Evolutionary conservation across 2,329 filamentous ascomycete genomes (phyloP).

Genomic region (Beauveria sp.): DNA sequence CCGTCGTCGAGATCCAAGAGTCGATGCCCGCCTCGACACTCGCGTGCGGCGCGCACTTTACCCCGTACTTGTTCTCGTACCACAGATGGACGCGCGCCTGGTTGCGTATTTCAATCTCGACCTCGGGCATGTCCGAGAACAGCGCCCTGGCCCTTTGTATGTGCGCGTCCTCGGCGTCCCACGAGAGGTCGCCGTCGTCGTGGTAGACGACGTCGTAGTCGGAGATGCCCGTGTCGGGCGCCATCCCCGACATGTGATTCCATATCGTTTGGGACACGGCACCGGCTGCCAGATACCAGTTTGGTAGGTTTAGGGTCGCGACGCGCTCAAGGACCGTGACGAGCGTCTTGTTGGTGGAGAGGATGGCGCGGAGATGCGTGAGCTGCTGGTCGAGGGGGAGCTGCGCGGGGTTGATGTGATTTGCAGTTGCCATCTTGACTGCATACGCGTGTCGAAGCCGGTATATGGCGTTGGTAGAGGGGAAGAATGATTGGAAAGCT

Average conservation of each 20-base stretch:
- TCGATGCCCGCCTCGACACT: constrained; percentile 26
- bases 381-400: constrained; percentile 23
- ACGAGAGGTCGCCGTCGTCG: constrained; percentile 26
- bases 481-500: background rate
- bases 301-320: constrained; percentile 20
- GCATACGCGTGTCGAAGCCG: background rate
- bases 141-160: constrained; percentile 24
- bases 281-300: constrained; percentile 30
- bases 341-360: constrained; percentile 23
- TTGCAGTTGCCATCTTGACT: background rate
- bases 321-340: constrained; percentile 21
- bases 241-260: constrained; percentile 23
- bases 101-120: constrained; percentile 30
- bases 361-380: constrained; percentile 15
- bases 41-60: constrained; percentile 21
- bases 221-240: constrained; percentile 25
- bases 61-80: constrained; percentile 26
- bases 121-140: constrained; percentile 21
- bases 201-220: constrained; percentile 32
- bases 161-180: constrained; percentile 27
- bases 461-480: background rate
- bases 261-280: constrained; percentile 31
- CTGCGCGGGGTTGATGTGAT: constrained; percentile 16
- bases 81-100: constrained; percentile 32
- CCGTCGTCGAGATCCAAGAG: constrained; percentile 28